Conservation (phyloP, 306 rosid genomes). For the Dryas octopetala region DNA sequence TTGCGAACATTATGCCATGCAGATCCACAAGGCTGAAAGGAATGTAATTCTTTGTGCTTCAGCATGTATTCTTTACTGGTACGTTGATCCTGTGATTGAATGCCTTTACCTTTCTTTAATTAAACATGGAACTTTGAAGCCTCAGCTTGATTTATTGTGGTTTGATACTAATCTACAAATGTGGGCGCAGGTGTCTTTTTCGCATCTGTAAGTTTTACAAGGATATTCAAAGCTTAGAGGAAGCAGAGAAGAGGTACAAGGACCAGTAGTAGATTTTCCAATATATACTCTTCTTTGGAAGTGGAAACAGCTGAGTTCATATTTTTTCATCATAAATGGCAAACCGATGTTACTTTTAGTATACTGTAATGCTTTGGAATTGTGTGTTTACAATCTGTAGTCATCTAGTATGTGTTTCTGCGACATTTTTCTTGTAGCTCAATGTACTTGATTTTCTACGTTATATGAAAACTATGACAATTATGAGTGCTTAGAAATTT, state of each 20-base stretch:
- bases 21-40: slow-evolving; percentile 96
- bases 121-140: not conserved
- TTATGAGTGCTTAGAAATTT: not conserved
- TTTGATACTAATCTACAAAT: slow-evolving; percentile 13
- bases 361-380: not conserved
- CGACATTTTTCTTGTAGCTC: not conserved
- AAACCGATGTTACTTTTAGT: not conserved
- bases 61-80: slow-evolving; percentile 91
- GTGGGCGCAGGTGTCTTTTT: slow-evolving; percentile 59
- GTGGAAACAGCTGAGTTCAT: slow-evolving; percentile 3
- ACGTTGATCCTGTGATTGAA: slow-evolving; percentile 17
- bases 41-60: slow-evolving; percentile 74
- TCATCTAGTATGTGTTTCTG: slow-evolving; percentile 3
- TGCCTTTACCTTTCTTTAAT: not conserved
- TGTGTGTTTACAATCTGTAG: slow-evolving; percentile 2
- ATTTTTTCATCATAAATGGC: not conserved
- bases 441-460: not conserved
- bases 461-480: not conserved
- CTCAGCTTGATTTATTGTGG: not conserved
- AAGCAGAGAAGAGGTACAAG: slow-evolving; percentile 83
- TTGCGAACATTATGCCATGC: slow-evolving; percentile 26
- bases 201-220: slow-evolving; percentile 74
- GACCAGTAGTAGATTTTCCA: slow-evolving; percentile 53
- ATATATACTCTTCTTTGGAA: slow-evolving; percentile 2
- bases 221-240: slow-evolving; percentile 79